A percentile compares a stretch with the other conserved stretches of the same genome.
These are phyloP conservation scores for Obba rivulosa DNA, from an alignment of 768 basidiomycete species.

Conservation along the genomic window DNA sequence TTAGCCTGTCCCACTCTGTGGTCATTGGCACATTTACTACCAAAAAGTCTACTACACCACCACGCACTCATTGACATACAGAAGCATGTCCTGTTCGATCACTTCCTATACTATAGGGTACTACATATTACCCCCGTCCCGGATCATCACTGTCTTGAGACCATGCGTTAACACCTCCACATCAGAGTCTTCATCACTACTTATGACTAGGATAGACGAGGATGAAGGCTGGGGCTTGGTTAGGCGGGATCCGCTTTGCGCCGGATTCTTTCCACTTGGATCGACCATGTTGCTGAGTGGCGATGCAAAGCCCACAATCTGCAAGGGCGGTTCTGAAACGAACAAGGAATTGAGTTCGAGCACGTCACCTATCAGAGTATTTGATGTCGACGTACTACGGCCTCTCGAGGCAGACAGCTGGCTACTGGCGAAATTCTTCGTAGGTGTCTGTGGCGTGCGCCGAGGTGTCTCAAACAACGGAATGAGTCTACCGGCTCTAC, in stretches of 20 bases:
- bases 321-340: conserved; percentile 11
- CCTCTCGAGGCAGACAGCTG: conserved; percentile 12
- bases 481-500: conserved; percentile 52
- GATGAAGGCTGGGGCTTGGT: background rate
- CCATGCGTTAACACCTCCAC: conserved; percentile 11
- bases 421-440: conserved; percentile 20
- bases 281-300: background rate
- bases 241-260: background rate
- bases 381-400: conserved; percentile 6
- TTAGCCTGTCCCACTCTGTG: no score
- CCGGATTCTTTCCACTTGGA: background rate
- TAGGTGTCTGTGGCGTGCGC: conserved; percentile 27
- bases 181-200: conserved; percentile 8
- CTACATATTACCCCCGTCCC: background rate
- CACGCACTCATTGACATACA: no score
- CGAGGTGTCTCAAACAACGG: conserved; percentile 44
- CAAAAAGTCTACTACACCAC: no score
- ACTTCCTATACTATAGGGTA: no score
- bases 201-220: background rate
- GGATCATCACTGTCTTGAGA: conserved; percentile 6
- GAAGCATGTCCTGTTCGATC: no score
- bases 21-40: no score
- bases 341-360: background rate
- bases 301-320: background rate
- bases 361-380: background rate